phyloP scores from a whole-genome alignment of 2,329 filamentous ascomycete species.

The Colletotrichum navitas region DNA sequence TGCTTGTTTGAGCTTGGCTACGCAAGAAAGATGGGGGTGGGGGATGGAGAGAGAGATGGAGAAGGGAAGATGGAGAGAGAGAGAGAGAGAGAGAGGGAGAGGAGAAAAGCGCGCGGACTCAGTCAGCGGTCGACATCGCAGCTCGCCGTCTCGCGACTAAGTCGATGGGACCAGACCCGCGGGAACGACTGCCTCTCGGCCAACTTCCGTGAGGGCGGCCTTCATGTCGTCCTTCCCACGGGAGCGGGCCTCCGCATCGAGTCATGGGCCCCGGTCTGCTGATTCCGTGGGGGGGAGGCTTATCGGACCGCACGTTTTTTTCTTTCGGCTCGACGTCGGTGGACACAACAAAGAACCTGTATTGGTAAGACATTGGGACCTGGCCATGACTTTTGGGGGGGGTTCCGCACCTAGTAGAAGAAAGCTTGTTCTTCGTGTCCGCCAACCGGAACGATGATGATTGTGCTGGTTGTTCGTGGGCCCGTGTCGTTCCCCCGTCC shows the following conservation, averaged over 20 bases:
- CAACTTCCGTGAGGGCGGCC: slow-evolving; percentile 34
- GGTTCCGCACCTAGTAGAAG: slow-evolving; percentile 17
- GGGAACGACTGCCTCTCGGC: slow-evolving; percentile 34
- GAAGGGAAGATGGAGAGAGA: background rate
- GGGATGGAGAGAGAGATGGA: background rate
- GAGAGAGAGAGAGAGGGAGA: too few relatives aligned
- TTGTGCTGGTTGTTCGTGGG: background rate
- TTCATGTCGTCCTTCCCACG: slow-evolving; percentile 6
- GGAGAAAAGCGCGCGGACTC: background rate
- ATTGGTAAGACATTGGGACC: background rate
- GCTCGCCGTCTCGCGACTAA: slow-evolving; percentile 29
- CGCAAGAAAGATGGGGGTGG: background rate
- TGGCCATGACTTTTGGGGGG: background rate
- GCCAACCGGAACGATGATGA: slow-evolving; percentile 28
- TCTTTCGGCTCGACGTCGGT: background rate
- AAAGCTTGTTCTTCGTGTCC: slow-evolving; percentile 24
- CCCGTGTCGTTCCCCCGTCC: background rate
- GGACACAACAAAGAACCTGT: background rate
- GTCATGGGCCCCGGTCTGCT: slow-evolving; percentile 25
- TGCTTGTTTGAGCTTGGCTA: slow-evolving; percentile 9
- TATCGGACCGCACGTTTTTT: too few relatives aligned
- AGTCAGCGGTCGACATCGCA: slow-evolving; percentile 8
- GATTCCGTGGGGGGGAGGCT: background rate
- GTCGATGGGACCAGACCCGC: slow-evolving; percentile 29
- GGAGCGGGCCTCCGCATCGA: slow-evolving; percentile 22